Evolutionary conservation across 2,329 filamentous ascomycete species (phyloP).

Genomic region (Amphichorda felina): DNA sequence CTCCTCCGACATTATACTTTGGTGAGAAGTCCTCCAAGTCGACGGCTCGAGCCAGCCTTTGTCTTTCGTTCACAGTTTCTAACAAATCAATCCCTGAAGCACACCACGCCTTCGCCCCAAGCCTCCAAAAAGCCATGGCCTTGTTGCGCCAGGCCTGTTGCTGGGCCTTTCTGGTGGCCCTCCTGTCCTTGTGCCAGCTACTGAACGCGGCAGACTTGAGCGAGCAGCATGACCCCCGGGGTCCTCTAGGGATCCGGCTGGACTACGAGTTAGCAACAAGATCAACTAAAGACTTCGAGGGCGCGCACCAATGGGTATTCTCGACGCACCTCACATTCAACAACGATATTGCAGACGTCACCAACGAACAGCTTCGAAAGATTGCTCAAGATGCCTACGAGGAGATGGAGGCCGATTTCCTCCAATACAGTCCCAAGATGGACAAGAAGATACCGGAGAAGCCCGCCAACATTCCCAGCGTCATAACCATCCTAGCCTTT

Average conservation of each 20-base stretch:
- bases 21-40: no score
- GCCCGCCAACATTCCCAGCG: neutral
- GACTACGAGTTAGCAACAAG: slow-evolving; percentile 1
- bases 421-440: neutral
- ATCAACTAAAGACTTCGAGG: neutral
- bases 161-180: no score
- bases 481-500: slow-evolving; percentile 4
- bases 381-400: slow-evolving; percentile 3
- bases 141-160: no score
- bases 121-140: no score
- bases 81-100: no score
- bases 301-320: neutral
- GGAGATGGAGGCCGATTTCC: slow-evolving; percentile 2
- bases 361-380: slow-evolving; percentile 2
- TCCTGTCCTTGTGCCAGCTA: no score
- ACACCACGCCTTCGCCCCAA: no score
- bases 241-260: neutral
- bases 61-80: no score
- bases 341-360: neutral
- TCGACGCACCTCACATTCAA: neutral
- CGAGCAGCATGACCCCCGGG: neutral
- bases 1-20: no score
- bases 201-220: neutral
- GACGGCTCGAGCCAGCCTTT: no score
- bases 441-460: neutral